Evolutionary conservation across 208 protist genomes (phyloP).

Genomic region (Crithidia fasciculata): DNA sequence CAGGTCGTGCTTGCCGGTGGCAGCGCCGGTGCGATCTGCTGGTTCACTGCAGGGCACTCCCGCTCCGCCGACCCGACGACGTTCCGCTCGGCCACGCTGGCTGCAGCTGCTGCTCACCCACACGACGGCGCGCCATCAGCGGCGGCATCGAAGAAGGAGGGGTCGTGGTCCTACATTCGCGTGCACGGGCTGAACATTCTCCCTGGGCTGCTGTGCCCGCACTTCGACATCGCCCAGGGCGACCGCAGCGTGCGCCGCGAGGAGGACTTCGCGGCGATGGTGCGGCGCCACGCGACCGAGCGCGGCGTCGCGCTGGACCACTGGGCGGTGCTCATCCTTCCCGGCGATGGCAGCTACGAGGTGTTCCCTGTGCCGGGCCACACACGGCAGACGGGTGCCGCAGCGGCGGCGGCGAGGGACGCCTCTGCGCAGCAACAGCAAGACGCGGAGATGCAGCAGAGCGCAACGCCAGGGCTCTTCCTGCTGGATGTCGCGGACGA

Average conservation of each 20-base stretch:
- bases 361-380: slow-evolving; percentile 63
- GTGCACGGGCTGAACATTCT: slow-evolving; percentile 77
- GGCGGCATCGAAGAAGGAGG: slow-evolving; percentile 10
- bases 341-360: slow-evolving; percentile 73
- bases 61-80: slow-evolving; percentile 85
- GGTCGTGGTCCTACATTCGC: slow-evolving; percentile 81
- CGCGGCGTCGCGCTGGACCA: slow-evolving; percentile 85
- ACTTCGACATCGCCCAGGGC: slow-evolving; percentile 68
- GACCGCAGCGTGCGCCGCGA: slow-evolving; percentile 62
- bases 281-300: slow-evolving; percentile 85
- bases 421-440: not conserved
- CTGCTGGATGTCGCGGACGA: slow-evolving; percentile 59
- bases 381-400: slow-evolving; percentile 13
- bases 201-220: slow-evolving; percentile 83
- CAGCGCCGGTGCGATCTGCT: slow-evolving; percentile 88
- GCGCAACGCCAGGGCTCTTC: slow-evolving; percentile 41
- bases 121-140: slow-evolving; percentile 6
- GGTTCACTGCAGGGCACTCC: slow-evolving; percentile 87
- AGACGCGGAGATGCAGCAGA: not conserved
- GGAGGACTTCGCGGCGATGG: slow-evolving; percentile 83
- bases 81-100: slow-evolving; percentile 54
- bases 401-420: not conserved
- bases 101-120: not conserved
- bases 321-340: slow-evolving; percentile 77
- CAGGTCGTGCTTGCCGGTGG: slow-evolving; percentile 77